Base-by-base conservation (phyloP, 1,284 basidiomycete species). In the Athelia sp. region DNA sequence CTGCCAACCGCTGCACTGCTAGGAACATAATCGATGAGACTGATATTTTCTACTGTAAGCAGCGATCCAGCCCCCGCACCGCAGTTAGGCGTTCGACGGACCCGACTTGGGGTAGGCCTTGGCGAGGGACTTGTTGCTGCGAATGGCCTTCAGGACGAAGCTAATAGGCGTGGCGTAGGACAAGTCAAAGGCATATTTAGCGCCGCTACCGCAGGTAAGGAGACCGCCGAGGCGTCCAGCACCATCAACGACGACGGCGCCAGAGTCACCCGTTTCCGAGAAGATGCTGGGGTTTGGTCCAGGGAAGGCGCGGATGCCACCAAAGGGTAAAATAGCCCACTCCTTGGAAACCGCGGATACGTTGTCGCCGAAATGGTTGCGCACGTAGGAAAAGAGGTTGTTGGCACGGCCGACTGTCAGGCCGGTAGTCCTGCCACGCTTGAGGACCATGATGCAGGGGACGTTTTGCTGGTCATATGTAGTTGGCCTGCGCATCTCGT, bases 201-300 rank as follows among this genome's bases (percentile, higher is more conserved):
- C 29, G 43, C 65, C 62, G 50, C 54, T 43, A 45, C 61, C 59
- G 10, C 64, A 59, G 17, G 60, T 67, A 45, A 65, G 52, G 10
- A 71, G 46, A 34, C 62, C 69, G 23, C 61, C 60, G 46, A 69
- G 57, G 23, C 64, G 63, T 15, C 67, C 65, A 4, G 21, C 29
- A 38, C 46, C 49, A 46, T 67, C 66, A 47, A 56, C 58, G 54
- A 71, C 52, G 44, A 68, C 53, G 3, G 69, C 55, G 2, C 69
- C 69, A 3, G 69, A 71, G 50, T 71, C 69, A 4, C 70, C 69
- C 2, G 15, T 46, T 13, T 35, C 59, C n/a, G 66, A 65, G 55
- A 69, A 70, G 3, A 48, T 45, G n/a, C 59, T 61, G 18, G 54
- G 52, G 45, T 58, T 58, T n/a, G n/a, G n/a, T n/a, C n/a, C n/a